Conservation (phyloP, 108 stramenopile species). For the Bacterosira constricta region DNA sequence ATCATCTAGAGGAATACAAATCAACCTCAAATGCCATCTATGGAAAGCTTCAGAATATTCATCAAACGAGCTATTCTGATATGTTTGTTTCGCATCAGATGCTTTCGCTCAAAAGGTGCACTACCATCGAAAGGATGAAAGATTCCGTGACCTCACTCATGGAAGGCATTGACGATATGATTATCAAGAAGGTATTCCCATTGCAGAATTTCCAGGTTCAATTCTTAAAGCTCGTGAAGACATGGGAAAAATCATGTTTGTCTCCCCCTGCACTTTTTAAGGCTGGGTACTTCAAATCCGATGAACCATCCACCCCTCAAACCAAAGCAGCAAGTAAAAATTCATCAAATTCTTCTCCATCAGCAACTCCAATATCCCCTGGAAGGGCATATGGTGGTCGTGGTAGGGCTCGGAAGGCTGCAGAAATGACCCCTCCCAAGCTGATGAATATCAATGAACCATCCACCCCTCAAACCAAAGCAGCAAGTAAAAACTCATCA, state of each 20-base stretch:
- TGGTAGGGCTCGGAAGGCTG: too few relatives aligned
- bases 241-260: background rate
- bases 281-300: background rate
- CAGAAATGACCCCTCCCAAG: too few relatives aligned
- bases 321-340: too few relatives aligned
- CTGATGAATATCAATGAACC: too few relatives aligned
- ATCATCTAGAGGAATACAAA: background rate
- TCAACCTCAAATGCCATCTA: background rate
- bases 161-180: background rate
- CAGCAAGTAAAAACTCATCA: too few relatives aligned
- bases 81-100: background rate
- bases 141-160: background rate
- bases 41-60: background rate
- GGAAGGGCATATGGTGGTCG: too few relatives aligned
- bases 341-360: too few relatives aligned
- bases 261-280: background rate
- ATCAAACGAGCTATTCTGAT: background rate
- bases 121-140: background rate
- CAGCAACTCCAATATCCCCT: too few relatives aligned
- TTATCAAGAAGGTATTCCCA: background rate
- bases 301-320: too few relatives aligned
- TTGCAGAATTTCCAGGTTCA: background rate
- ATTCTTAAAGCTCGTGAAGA: background rate
- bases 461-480: too few relatives aligned
- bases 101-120: background rate